A percentile compares a stretch with the other conserved stretches of the same genome.
Evolutionary conservation across 352 stramenopile genomes (phyloP).

Genomic region (Globisporangium takayamanum): DNA sequence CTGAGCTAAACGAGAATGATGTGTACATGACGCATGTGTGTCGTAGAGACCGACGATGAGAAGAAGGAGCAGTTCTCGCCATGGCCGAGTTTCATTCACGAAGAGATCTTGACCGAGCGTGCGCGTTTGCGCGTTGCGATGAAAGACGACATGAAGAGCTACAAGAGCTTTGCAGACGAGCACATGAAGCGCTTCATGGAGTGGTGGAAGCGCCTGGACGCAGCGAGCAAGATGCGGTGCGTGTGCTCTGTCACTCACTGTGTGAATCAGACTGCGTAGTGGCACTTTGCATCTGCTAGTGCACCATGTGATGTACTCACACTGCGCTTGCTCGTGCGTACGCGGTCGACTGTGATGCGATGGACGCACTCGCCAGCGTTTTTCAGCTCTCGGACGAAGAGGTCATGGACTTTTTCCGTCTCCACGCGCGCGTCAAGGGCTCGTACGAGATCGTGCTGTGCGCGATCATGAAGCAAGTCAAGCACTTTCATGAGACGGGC

Average conservation of each 20-base stretch:
- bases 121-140: conserved; percentile 81
- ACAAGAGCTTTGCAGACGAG: conserved; percentile 48
- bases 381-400: conserved; percentile 88
- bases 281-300: too few relatives aligned
- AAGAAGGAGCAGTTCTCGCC: conserved; percentile 86
- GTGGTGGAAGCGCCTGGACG: conserved; percentile 53
- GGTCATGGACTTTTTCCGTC: conserved; percentile 71
- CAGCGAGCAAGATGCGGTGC: conserved; percentile 38
- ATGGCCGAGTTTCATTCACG: conserved; percentile 85
- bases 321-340: not conserved
- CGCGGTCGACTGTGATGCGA: not conserved
- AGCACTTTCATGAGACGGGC: conserved; percentile 86
- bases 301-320: not conserved
- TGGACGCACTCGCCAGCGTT: conserved; percentile 19
- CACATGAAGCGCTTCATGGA: conserved; percentile 60
- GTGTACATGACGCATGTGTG: not conserved
- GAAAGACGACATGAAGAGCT: conserved; percentile 68
- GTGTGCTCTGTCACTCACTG: not conserved
- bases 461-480: conserved; percentile 89
- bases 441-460: conserved; percentile 90
- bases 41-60: conserved; percentile 85
- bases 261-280: too few relatives aligned
- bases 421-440: conserved; percentile 84
- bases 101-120: conserved; percentile 90
- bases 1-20: not conserved